Base-by-base conservation (phyloP, 2,329 filamentous ascomycete species). In the Pleoardoris graminearum region DNA sequence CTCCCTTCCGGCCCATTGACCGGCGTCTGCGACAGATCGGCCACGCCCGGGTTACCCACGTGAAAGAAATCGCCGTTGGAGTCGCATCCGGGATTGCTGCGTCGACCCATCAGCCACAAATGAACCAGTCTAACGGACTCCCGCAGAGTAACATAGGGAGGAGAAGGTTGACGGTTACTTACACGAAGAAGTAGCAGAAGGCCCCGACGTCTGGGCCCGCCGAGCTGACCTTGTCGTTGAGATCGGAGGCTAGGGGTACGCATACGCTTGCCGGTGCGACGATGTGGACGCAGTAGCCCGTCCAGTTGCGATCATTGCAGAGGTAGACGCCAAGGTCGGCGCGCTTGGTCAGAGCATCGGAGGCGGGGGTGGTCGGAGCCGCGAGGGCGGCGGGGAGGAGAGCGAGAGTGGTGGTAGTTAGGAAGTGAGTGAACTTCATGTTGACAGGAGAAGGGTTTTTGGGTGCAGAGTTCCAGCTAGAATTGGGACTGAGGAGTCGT, bases 161-260 rank as follows among this genome's bases (percentile, higher is more conserved):
- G 25, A 27, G 25, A 10, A 27, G 10, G 25, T 5, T 11, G 25
- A 29, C 17, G 3, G 7, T n/a, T 8, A 54, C 56, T 54, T 54
- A 61, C 59, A 57, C 54, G 30, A 57, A 61, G 46, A 61, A 61
- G 45, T 59, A 57, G 53, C 59, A 61, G n/a, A 57, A 57, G 37
- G 50, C 54, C 5, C 54, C 54, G n/a, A 21, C 14, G 48, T 57
- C 52, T 30, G 56, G 59, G 4, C 50, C 48, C 17, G 45, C 56
- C 1, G 56, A 37, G 45, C 53, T 57, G 16, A 59, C 47, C 41
- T 33, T 17, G 25, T 59, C 50, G 43, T 57, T 57, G 21, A 57
- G 47, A 33, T 57, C 54, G 3, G 23, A 39, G 7, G 27, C 56
- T 3, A 61, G 48, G 2, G 48, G 54, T 5, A 57, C 50, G 32